phyloP scores from a whole-genome alignment of 495 filamentous ascomycete genomes.

The Podospora didyma region DNA sequence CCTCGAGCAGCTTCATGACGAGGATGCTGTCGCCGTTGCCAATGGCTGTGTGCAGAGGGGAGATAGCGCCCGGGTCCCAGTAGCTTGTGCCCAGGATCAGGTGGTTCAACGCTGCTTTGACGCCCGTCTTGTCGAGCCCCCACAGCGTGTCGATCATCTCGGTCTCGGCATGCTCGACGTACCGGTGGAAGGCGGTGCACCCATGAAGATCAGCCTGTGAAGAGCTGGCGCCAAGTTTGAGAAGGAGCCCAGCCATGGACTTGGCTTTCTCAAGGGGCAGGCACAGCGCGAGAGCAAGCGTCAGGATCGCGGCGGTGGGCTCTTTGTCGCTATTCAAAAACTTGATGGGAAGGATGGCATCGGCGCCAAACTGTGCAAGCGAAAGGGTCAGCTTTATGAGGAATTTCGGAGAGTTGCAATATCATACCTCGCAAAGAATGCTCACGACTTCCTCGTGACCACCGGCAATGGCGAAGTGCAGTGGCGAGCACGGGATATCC shows the following conservation, averaged over 20 bases:
- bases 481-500: constrained; percentile 65
- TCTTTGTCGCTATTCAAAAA: constrained; percentile 40
- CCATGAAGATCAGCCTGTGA: constrained; percentile 64
- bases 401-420: neutral
- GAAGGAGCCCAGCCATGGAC: constrained; percentile 55
- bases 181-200: constrained; percentile 55
- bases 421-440: constrained; percentile 53
- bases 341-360: constrained; percentile 70
- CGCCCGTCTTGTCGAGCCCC: constrained; percentile 56
- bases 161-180: constrained; percentile 44
- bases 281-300: constrained; percentile 55
- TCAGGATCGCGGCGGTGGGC: constrained; percentile 56
- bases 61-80: constrained; percentile 24
- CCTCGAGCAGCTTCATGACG: constrained; percentile 38
- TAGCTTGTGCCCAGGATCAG: constrained; percentile 29
- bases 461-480: constrained; percentile 72
- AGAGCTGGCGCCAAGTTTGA: constrained; percentile 67
- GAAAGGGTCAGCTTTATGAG: neutral
- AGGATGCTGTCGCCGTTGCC: constrained; percentile 26
- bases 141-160: constrained; percentile 52
- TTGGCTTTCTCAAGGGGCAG: constrained; percentile 57
- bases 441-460: constrained; percentile 65
- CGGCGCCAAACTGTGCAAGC: constrained; percentile 59
- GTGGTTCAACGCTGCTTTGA: constrained; percentile 62
- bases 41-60: constrained; percentile 33